Base-by-base conservation (phyloP, 2,329 filamentous ascomycete species). In the Immersiporthe knoxdaviesiana region DNA sequence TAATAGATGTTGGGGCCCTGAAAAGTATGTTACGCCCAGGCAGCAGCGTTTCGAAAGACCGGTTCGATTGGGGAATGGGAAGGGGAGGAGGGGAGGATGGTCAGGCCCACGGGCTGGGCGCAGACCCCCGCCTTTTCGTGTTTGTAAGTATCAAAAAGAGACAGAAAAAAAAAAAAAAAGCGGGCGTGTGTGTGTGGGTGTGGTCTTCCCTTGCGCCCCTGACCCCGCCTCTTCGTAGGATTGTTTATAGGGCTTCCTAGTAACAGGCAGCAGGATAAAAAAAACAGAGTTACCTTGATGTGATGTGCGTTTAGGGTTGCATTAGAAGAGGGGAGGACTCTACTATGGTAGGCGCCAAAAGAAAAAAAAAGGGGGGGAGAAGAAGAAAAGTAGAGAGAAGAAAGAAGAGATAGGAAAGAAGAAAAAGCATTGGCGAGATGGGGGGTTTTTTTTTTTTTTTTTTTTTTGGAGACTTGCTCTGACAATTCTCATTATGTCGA, bases 191-290 rank as follows among this genome's bases (percentile, higher is more conserved):
- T n/a, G n/a, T 35, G 35, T 4, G 18, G 6, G 44, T 7, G 18
- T n/a, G 44, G 18, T n/a, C 18, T 7, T 47, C 44, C 44, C 44
- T 47, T 47, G 44, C 18, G 6, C 18, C 41, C 41, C 4, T n/a
- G n/a, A n/a, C n/a, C n/a, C n/a, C n/a, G n/a, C n/a, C n/a, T n/a
- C n/a, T n/a, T n/a, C 35, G 14, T 18, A 16, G 41, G 41, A 44
- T 44, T 44, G 16, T 44, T 21, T 47, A 47, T 8, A 47, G 6
- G 21, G 37, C 2, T 47, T 8, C 44, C 44, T 47, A 30, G 27
- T 18, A 56, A 8, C 52, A 56, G 52, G 52, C 52, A 56, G 52
- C 52, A 56, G 52, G 30, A 56, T 56, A 30, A 56, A 56, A 18
- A 30, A 56, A 56, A 18, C 5, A 30, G 16, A 30, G 27, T 5